These are phyloP conservation scores for Talaromyces marneffei DNA, from an alignment of 2,329 filamentous ascomycete species.

Conservation along the genomic window DNA sequence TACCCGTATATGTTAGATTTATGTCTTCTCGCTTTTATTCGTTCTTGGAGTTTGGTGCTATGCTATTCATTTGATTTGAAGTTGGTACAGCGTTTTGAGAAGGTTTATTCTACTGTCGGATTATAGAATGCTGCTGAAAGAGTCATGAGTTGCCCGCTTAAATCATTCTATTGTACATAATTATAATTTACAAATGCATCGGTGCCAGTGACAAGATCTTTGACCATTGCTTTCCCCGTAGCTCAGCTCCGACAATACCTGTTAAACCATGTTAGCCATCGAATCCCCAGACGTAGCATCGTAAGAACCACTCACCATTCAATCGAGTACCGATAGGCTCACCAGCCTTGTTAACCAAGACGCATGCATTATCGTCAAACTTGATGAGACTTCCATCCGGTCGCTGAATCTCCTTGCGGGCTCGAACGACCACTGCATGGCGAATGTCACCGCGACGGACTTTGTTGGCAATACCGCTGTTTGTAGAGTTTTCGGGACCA, in stretches of 20 bases:
- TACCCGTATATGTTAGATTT: conserved; percentile 24
- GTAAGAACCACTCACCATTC: conserved; percentile 59
- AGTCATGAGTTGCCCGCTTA: conserved; percentile 1
- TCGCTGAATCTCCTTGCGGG: conserved; percentile 77
- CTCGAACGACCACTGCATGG: conserved; percentile 91
- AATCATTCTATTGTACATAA: conserved; percentile 20
- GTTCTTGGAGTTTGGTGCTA: conserved; percentile 21
- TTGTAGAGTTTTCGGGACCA: conserved; percentile 64
- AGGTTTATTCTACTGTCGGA: neutral
- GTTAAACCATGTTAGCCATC: conserved; percentile 19
- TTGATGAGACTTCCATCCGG: conserved; percentile 83
- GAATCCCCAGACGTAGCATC: neutral
- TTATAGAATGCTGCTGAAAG: neutral
- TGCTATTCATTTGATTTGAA: conserved; percentile 1
- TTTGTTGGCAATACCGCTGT: conserved; percentile 76
- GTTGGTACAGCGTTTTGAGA: neutral
- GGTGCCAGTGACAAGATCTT: conserved; percentile 96
- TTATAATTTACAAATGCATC: conserved; percentile 58
- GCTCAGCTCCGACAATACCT: conserved; percentile 81
- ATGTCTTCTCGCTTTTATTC: conserved; percentile 16
- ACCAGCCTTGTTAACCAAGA: conserved; percentile 92
- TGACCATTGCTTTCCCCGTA: conserved; percentile 91
- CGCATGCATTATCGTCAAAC: conserved; percentile 98
- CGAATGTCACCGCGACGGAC: conserved; percentile 94
- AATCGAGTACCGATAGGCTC: conserved; percentile 91